Base-by-base conservation (phyloP, 2,329 filamentous ascomycete species). In the Penicillium palitans region DNA sequence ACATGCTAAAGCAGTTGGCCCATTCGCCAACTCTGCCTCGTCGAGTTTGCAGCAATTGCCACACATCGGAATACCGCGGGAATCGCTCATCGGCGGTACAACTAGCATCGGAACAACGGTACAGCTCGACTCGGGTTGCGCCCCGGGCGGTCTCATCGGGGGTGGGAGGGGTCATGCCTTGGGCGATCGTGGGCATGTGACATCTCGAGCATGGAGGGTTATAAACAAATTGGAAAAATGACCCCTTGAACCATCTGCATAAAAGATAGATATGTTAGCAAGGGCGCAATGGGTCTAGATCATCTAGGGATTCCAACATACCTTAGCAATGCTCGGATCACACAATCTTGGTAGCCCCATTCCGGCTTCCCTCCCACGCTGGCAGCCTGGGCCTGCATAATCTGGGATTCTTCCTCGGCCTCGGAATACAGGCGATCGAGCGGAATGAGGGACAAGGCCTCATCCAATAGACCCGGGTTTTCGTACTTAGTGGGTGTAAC, bases 1-100 rank as follows among this genome's bases (percentile, higher is more conserved):
- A 84, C 95, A 98, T 98, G 78, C 89, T 93, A 79, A 99, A 99
- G 82, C 93, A 97, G 78, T 97, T 98, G 65, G 91, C 92, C 92
- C 95, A 98, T 79, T 99, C 95, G 61, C 95, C 95, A 61, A 89
- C 89, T 66, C 95, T 88, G 37, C 95, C 95, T 66, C 90, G 85
- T 66, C 90, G 83, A 29, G 91, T 96, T 74, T 97, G 90, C 44
- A 99, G 80, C 60, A 98, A 78, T 51, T 92, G 88, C 87, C 96
- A 98, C 27, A 96, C 93, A 72, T 99, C 93, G 59, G 91, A 93
- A 74, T 96, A 98, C 60, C 95, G 86, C 40, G 95, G 93, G 67
- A 97, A 99, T 63, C 93, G 87, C 75, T 97, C 93, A 70, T 88
- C 91, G 29, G 87, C 84, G 48, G 87, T 84, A 75, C 93, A 99